A percentile compares a stretch with the other conserved stretches of the same genome.
These are phyloP conservation scores for Meyerozyma elateridarum DNA, from an alignment of 1,139 yeast species.

Conservation along the genomic window DNA sequence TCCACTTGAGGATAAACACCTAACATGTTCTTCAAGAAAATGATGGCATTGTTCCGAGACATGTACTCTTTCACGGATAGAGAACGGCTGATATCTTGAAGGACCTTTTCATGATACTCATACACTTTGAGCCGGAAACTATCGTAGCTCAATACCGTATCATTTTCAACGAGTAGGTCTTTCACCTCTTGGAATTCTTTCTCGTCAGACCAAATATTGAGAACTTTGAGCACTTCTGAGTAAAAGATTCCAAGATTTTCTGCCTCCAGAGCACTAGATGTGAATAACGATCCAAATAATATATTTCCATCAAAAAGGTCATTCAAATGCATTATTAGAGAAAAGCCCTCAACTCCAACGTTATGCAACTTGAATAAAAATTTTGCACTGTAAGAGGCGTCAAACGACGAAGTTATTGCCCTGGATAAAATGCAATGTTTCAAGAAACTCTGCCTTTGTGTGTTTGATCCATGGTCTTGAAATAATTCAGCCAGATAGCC, in stretches of 20 bases:
- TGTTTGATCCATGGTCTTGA: slow-evolving; percentile 10
- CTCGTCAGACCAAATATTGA: slow-evolving; percentile 40
- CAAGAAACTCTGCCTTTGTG: slow-evolving; percentile 36
- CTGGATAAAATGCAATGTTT: slow-evolving; percentile 74
- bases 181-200: slow-evolving; percentile 14
- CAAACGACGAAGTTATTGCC: slow-evolving; percentile 74
- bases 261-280: slow-evolving; percentile 73
- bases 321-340: slow-evolving; percentile 41
- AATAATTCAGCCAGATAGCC: slow-evolving; percentile 10
- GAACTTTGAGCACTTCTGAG: slow-evolving; percentile 47
- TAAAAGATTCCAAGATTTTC: slow-evolving; percentile 80
- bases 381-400: slow-evolving; percentile 68
- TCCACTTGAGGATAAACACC: slow-evolving; percentile 66
- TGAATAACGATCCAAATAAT: slow-evolving; percentile 57
- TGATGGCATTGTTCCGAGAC: slow-evolving; percentile 77
- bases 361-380: slow-evolving; percentile 54
- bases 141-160: slow-evolving; percentile 21
- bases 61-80: slow-evolving; percentile 62
- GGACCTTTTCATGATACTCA: slow-evolving; percentile 51
- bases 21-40: slow-evolving; percentile 65
- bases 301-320: slow-evolving; percentile 47
- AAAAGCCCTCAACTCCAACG: slow-evolving; percentile 38
- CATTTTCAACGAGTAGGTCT: slow-evolving; percentile 10
- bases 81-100: slow-evolving; percentile 44
- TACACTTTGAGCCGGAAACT: slow-evolving; percentile 42